Evolutionary conservation across 129 eudicot genomes (phyloP), one percentile per base, ranked within the genome.

Genomic region (Dittrichia graveolens): DNA sequence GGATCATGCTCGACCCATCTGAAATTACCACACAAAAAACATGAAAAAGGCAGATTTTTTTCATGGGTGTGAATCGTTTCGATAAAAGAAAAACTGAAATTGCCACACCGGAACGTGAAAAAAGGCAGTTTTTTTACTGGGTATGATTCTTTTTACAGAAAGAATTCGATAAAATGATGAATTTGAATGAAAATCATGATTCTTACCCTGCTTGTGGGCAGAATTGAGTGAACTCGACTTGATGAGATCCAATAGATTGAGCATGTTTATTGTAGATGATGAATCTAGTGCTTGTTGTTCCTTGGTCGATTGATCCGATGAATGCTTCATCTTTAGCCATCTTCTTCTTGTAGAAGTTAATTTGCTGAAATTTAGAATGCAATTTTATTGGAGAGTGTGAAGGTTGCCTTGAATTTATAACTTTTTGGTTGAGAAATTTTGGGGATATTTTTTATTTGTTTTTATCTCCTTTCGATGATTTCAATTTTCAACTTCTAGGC

Each of bases 1-100:
- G 99, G 97, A 86, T 95, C 93, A 76, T 95, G 97, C 65, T 95
- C 97, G 40, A 95, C 99, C 99, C 97, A 95, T 65, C 99, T 95
- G 43, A 58, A 60, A 77, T 48, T n/a, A 61, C 14, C 75, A 62
- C 39, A 44, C 57, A 34, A 67, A 70, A 44, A 7, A 35, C 2
- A 60, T 56, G 24, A 39, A 74, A 15, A 10, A 18, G 11, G 8
- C 11, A 6, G 37, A 0, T 53, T 3, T 40, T 1, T n/a, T 41
- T 62, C 66, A 56, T 62, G 50, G 68, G 48, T 3, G 7, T 15
- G n/a, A 15, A 62, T 62, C 37, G 16, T 39, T 15, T 14, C 41
- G 37, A 6, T 1, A 4, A 13, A 1, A 0, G 2, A 11, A 7
- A 52, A 52, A 52, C 92, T 91, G 39, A 55, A 53, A 75, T 54